Conservation (phyloP, 208 protist genomes). For the Acanthamoeba triangularis region DNA sequence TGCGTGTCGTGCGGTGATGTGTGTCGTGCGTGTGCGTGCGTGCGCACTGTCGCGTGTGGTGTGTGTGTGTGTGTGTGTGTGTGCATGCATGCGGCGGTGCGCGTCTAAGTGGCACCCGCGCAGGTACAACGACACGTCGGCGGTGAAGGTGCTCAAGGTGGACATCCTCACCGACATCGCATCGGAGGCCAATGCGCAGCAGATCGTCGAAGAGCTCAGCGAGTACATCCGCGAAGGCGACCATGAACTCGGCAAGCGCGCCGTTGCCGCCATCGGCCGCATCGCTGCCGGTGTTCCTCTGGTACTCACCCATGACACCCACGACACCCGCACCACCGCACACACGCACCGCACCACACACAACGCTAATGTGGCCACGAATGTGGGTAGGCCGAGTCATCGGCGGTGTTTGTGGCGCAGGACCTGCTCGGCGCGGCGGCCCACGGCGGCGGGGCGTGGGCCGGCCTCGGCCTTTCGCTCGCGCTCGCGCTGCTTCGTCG, state of each 20-base stretch:
- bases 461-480: not conserved
- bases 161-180: constrained; percentile 84
- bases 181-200: constrained; percentile 60
- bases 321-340: not conserved
- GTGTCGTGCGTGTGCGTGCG: not conserved
- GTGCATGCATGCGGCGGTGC: not conserved
- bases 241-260: constrained; percentile 46
- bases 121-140: constrained; percentile 84
- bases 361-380: not conserved
- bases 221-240: constrained; percentile 87
- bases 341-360: not conserved
- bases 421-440: not conserved
- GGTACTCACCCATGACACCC: no score
- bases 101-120: no score
- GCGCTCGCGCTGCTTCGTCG: not conserved
- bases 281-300: constrained; percentile 57
- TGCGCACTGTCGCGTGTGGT: not conserved
- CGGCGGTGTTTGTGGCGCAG: constrained; percentile 12
- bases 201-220: constrained; percentile 84
- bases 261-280: constrained; percentile 79
- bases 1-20: not conserved
- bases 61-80: not conserved
- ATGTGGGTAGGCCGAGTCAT: not conserved
- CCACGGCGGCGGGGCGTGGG: not conserved
- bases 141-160: constrained; percentile 85